A percentile compares a stretch with the other conserved stretches of the same genome.
Evolutionary conservation across 805 yeast species (phyloP).

Genomic region (Candida ovalis): DNA sequence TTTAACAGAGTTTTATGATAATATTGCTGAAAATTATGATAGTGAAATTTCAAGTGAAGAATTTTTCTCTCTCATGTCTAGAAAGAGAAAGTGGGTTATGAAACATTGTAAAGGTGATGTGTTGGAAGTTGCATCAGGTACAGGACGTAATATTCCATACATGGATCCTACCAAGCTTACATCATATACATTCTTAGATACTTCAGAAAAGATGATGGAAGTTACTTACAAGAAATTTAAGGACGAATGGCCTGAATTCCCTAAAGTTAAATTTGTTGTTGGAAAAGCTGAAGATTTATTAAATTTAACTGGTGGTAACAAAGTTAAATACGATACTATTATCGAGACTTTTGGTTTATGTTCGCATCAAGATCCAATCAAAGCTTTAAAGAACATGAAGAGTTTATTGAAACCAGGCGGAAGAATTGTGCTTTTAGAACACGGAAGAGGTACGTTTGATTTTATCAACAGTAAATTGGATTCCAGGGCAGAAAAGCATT

Average conservation of each 20-base stretch:
- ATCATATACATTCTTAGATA: slow-evolving; percentile 81
- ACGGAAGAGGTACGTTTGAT: slow-evolving; percentile 82
- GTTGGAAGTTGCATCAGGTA: slow-evolving; percentile 91
- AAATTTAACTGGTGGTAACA: slow-evolving; percentile 34
- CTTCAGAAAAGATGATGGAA: slow-evolving; percentile 83
- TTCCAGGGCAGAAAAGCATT: slow-evolving; percentile 74
- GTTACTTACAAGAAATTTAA: slow-evolving; percentile 71
- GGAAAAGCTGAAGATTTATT: slow-evolving; percentile 85
- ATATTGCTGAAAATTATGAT: slow-evolving; percentile 78
- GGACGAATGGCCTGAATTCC: slow-evolving; percentile 59
- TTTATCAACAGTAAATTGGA: slow-evolving; percentile 79
- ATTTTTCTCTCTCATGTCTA: slow-evolving; percentile 52
- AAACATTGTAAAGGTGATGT: slow-evolving; percentile 81
- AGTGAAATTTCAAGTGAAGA: slow-evolving; percentile 75
- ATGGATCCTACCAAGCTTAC: slow-evolving; percentile 54
- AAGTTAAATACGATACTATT: slow-evolving; percentile 80
- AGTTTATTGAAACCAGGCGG: slow-evolving; percentile 83
- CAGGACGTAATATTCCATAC: slow-evolving; percentile 87
- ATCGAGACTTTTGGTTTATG: slow-evolving; percentile 94
- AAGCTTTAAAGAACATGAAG: slow-evolving; percentile 72
- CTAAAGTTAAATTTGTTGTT: slow-evolving; percentile 79
- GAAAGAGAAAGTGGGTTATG: slow-evolving; percentile 77
- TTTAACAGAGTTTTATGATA: slow-evolving; percentile 75
- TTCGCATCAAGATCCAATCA: slow-evolving; percentile 90
- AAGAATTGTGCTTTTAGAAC: slow-evolving; percentile 81